Evolutionary conservation across 1,284 basidiomycete species (phyloP), one percentile per base, ranked within the genome.

Genomic region (Mixia osmundae): DNA sequence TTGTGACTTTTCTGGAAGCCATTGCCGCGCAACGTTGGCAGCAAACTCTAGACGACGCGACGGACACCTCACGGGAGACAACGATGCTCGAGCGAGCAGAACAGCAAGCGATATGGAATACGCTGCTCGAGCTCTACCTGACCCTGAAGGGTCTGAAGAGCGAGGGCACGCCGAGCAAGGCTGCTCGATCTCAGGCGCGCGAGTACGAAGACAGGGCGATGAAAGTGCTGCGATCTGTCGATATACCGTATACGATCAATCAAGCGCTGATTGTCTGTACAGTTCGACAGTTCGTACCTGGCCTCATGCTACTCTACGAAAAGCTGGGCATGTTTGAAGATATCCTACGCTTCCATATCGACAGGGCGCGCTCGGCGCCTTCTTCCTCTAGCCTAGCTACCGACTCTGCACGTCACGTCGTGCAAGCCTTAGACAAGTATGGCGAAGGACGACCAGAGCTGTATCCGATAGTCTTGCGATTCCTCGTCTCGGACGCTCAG

Each of bases 291-390:
- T 94, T 83, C 52, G 82, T 73, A 0, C 67, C 69, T 0, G 89
- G 89, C 0, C 64, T 91, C 8, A 74, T 95, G 1, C 60, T 78
- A 7, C 61, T 97, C 1, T 95, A 85, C 76, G 89, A 95, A 58
- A 71, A 69, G 37, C 64, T 85, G 61, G 83, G 76, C 3, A 87
- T 95, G 85, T 80, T 82, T 55, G 91, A 95, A 50, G 87, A 94
- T 45, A 72, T 95, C 25, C 51, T 97, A 20, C 68, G 83, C 15
- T 85, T 79, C 60, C 85, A 76, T 72, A 89, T 89, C 40, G 45
- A 32, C 20, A 33, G 37, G 8, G 5, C 15, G 11, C 22, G 20
- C 15, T 4, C 4, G 12, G 30, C 18, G 27, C 15, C 27, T 31
- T 16, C 25, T 20, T n/a, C n/a, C n/a, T n/a, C n/a, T n/a, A n/a